Conservation (phyloP, 2,329 filamentous ascomycete genomes). For the Septoria linicola region DNA sequence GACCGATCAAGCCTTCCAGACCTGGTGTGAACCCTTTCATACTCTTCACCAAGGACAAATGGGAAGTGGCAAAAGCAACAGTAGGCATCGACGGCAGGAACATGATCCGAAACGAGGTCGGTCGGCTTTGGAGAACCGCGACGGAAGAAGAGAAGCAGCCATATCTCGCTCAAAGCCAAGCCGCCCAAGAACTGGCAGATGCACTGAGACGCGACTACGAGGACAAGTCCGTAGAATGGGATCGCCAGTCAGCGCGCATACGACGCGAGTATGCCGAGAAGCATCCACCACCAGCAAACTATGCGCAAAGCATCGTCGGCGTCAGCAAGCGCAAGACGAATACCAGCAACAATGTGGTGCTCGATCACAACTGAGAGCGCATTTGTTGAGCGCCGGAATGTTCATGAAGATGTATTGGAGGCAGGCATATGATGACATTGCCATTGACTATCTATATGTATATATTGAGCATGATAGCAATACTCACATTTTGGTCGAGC, state of each 20-base stretch:
- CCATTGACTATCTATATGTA: no score
- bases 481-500: no score
- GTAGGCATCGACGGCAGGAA: slow-evolving; percentile 66
- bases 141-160: slow-evolving; percentile 68
- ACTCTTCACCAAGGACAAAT: slow-evolving; percentile 77
- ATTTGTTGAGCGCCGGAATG: not conserved
- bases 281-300: slow-evolving; percentile 28
- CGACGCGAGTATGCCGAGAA: slow-evolving; percentile 42
- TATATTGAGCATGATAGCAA: no score
- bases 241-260: slow-evolving; percentile 58
- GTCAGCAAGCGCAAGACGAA: slow-evolving; percentile 36
- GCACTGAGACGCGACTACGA: slow-evolving; percentile 60
- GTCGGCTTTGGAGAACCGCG: slow-evolving; percentile 86
- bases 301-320: slow-evolving; percentile 21
- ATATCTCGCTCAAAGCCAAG: slow-evolving; percentile 71
- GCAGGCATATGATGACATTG: not conserved
- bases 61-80: slow-evolving; percentile 57
- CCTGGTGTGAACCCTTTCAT: slow-evolving; percentile 81
- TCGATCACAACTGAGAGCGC: slow-evolving; percentile 27
- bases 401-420: not conserved
- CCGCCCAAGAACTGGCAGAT: slow-evolving; percentile 66
- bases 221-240: slow-evolving; percentile 67
- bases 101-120: slow-evolving; percentile 80
- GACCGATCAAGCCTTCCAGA: slow-evolving; percentile 70
- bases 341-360: slow-evolving; percentile 34